These are phyloP conservation scores for Amanita molliuscula DNA, from an alignment of 768 basidiomycete species.

Conservation along the genomic window DNA sequence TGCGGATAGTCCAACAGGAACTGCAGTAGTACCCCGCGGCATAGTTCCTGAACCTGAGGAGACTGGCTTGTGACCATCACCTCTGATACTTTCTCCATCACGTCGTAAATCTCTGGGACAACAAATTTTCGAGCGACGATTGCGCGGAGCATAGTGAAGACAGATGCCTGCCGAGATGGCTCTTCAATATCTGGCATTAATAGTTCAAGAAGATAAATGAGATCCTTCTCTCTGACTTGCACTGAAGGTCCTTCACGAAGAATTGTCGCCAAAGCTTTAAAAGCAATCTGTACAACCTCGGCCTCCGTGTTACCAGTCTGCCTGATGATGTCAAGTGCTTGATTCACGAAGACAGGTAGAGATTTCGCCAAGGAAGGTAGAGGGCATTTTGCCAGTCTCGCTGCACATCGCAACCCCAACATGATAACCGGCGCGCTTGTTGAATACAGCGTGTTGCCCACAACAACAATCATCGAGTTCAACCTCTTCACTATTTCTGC, in stretches of 20 bases:
- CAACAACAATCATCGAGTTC: slow-evolving; percentile 75
- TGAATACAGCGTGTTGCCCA: slow-evolving; percentile 91
- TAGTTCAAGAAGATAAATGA: slow-evolving; percentile 79
- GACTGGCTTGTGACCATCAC: slow-evolving; percentile 94
- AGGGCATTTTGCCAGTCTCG: slow-evolving; percentile 78
- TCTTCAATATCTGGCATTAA: slow-evolving; percentile 89
- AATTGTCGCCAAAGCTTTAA: slow-evolving; percentile 78
- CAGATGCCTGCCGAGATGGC: slow-evolving; percentile 69
- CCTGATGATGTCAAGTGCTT: slow-evolving; percentile 75
- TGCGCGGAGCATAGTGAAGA: slow-evolving; percentile 82
- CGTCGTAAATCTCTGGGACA: slow-evolving; percentile 92
- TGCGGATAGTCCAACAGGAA: slow-evolving; percentile 98
- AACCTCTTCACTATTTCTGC: slow-evolving; percentile 66
- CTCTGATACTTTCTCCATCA: slow-evolving; percentile 89
- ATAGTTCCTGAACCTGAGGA: slow-evolving; percentile 81
- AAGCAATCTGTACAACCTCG: slow-evolving; percentile 79
- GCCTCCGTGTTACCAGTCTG: slow-evolving; percentile 81
- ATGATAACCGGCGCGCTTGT: slow-evolving; percentile 63
- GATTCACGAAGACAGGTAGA: slow-evolving; percentile 72
- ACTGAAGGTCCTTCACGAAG: slow-evolving; percentile 83
- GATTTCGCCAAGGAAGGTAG: slow-evolving; percentile 65
- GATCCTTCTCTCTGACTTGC: slow-evolving; percentile 81
- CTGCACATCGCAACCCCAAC: slow-evolving; percentile 69
- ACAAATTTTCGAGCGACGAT: slow-evolving; percentile 88
- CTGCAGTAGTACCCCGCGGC: slow-evolving; percentile 79